A percentile compares a stretch with the other conserved stretches of the same genome.
Conservation (phyloP, 2,329 filamentous ascomycete species). For the Penicillium griseofulvum region DNA sequence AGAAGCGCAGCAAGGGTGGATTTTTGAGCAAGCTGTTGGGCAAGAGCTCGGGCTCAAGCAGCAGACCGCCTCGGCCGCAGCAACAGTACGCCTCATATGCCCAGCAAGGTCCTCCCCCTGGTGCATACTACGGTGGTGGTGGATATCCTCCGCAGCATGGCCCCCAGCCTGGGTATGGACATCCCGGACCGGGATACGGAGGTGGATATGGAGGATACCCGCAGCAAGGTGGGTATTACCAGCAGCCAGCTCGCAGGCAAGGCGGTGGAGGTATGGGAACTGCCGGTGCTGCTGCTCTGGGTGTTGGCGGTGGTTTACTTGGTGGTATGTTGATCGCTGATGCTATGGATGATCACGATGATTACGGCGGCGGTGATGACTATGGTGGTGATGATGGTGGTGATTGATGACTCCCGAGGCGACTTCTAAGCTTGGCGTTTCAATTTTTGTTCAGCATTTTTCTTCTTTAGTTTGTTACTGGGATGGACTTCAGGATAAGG, state of each 20-base stretch:
- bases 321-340: conserved; percentile 72
- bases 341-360: conserved; percentile 47
- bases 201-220: conserved; percentile 40
- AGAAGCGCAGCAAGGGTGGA: conserved; percentile 43
- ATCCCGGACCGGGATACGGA: conserved; percentile 5
- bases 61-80: conserved; percentile 19
- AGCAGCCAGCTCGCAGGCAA: conserved; percentile 45
- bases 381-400: conserved; percentile 33
- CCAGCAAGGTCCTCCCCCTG: conserved; percentile 28
- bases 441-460: background rate
- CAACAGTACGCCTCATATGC: conserved; percentile 27
- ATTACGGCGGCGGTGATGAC: conserved; percentile 31
- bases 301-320: conserved; percentile 75
- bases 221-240: conserved; percentile 36
- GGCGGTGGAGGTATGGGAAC: conserved; percentile 60
- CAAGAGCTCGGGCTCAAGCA: conserved; percentile 36
- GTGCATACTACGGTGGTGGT: conserved; percentile 33
- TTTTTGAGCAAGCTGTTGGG: conserved; percentile 55
- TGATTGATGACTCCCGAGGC: conserved; percentile 26
- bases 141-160: conserved; percentile 31
- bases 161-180: conserved; percentile 14
- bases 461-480: background rate
- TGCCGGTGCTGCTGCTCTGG: conserved; percentile 71
- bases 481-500: background rate
- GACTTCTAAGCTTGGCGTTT: conserved; percentile 21